These are phyloP conservation scores for Apiotrichum gracile DNA, from an alignment of 1,284 basidiomycete genomes.

Conservation along the genomic window DNA sequence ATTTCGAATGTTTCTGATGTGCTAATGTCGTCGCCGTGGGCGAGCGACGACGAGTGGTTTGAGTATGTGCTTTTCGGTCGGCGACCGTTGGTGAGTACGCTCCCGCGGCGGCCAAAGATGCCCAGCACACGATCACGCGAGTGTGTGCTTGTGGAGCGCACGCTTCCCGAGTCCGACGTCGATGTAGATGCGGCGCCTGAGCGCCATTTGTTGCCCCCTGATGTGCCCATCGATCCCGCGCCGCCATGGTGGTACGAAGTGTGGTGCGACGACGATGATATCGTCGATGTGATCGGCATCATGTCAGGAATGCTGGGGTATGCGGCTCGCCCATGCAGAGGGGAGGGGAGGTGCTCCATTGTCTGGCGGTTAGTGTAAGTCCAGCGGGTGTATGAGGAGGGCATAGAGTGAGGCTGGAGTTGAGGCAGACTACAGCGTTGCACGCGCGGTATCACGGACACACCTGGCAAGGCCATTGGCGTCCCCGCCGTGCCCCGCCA, in stretches of 20 bases:
- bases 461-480: no score
- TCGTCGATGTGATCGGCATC: background rate
- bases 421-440: background rate
- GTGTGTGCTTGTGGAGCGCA: background rate
- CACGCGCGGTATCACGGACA: no score
- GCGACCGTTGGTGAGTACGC: background rate
- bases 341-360: background rate
- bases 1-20: conserved; percentile 7
- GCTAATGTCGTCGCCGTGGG: background rate
- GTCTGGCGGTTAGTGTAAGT: background rate
- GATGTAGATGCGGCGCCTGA: background rate
- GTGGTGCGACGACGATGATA: background rate
- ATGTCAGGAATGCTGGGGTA: background rate
- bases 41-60: background rate
- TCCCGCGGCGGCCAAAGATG: conserved; percentile 7
- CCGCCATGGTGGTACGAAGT: no score
- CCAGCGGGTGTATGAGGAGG: no score
- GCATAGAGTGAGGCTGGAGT: no score
- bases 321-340: background rate
- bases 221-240: background rate
- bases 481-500: no score
- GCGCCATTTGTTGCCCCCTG: background rate
- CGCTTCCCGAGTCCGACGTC: background rate
- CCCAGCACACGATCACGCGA: conserved; percentile 3
- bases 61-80: conserved; percentile 8